These are phyloP conservation scores for Solanum chaucha DNA, from an alignment of 257 asterid genomes.

Conservation along the genomic window DNA sequence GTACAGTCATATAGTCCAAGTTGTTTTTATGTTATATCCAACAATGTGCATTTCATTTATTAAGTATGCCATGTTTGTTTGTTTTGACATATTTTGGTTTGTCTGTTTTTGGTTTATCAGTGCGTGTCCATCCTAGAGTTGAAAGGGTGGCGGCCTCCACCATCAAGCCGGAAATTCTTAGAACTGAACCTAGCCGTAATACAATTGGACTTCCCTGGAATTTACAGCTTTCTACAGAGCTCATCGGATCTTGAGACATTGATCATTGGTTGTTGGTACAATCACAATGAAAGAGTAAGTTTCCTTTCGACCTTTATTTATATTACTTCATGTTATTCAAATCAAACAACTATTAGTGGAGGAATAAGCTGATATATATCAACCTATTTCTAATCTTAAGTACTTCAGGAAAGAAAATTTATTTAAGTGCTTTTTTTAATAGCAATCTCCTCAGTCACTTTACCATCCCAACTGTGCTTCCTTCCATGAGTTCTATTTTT, in stretches of 20 bases:
- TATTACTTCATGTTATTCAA: background rate
- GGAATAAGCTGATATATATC: background rate
- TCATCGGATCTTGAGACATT: background rate
- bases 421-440: background rate
- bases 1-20: background rate
- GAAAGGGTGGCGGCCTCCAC: background rate
- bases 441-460: background rate
- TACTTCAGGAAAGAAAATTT: background rate
- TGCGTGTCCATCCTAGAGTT: background rate
- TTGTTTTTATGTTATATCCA: background rate
- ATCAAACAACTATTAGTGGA: background rate
- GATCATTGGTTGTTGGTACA: background rate
- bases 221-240: background rate
- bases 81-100: background rate
- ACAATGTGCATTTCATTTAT: background rate
- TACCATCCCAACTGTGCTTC: background rate
- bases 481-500: background rate
- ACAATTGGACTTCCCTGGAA: background rate
- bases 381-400: background rate
- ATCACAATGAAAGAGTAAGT: background rate
- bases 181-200: background rate
- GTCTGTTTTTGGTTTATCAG: background rate
- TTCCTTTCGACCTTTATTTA: background rate
- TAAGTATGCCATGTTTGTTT: background rate
- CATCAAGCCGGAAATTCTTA: background rate